phyloP scores from a whole-genome alignment of 1,284 basidiomycete species.

The Cyathus olla region DNA sequence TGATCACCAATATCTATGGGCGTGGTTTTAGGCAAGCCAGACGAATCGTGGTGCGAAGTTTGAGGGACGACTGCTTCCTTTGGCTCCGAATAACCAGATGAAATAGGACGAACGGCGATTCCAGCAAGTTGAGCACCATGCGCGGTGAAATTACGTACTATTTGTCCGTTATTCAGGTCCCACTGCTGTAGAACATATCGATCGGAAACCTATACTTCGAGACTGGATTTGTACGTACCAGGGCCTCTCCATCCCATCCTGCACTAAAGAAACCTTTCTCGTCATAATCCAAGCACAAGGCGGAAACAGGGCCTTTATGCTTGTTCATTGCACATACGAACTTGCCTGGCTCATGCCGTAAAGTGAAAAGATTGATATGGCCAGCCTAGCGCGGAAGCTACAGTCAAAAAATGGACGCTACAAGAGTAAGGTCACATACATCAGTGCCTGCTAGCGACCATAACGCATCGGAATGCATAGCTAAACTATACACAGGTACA shows the following conservation, averaged over 20 bases:
- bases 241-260: constrained; percentile 93
- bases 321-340: constrained; percentile 80
- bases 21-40: too few species aligned
- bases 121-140: constrained; percentile 92
- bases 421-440: constrained; percentile 56
- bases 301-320: constrained; percentile 89
- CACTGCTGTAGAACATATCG: constrained; percentile 77
- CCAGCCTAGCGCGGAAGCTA: constrained; percentile 67
- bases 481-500: constrained; percentile 88
- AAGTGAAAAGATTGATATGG: constrained; percentile 90
- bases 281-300: constrained; percentile 81
- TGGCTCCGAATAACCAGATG: constrained; percentile 48
- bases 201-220: constrained; percentile 7
- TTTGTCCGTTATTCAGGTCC: constrained; percentile 95
- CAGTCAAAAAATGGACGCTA: neutral
- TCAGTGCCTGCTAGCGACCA: constrained; percentile 91
- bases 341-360: constrained; percentile 92
- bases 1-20: too few species aligned
- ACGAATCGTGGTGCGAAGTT: constrained; percentile 6
- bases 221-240: constrained; percentile 65
- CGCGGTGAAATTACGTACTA: constrained; percentile 81
- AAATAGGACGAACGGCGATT: constrained; percentile 81
- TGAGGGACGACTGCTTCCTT: constrained; percentile 36
- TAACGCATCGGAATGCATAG: constrained; percentile 90
- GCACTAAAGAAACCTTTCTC: constrained; percentile 92